Evolutionary conservation across 2,329 filamentous ascomycete genomes (phyloP).

Genomic region (Cladosporium phlei): DNA sequence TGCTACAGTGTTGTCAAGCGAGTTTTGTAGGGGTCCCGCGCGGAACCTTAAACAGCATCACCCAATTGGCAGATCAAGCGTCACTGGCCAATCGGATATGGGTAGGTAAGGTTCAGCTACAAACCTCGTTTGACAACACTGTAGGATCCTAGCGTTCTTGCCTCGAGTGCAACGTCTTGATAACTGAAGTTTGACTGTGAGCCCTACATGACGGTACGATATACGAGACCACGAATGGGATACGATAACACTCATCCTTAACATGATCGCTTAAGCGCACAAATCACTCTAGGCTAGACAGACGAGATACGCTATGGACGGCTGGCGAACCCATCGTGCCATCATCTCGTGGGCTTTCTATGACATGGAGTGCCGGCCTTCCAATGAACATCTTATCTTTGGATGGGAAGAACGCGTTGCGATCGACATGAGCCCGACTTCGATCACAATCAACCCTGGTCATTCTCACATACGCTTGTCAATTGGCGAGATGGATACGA

Average conservation of each 20-base stretch:
- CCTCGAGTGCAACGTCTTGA: too few species aligned
- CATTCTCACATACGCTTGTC: too few species aligned
- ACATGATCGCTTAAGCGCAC: constrained; percentile 1
- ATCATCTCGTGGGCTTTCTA: background rate
- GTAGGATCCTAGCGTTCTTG: too few species aligned
- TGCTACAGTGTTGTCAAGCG: background rate
- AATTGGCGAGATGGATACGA: background rate
- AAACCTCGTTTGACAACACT: too few species aligned
- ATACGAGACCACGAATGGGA: background rate
- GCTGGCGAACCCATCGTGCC: background rate
- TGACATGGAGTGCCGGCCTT: background rate
- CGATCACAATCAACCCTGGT: background rate
- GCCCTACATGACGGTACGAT: background rate
- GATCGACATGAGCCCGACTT: constrained; percentile 1
- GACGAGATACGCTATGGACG: constrained; percentile 10
- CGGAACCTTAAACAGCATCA: too few species aligned
- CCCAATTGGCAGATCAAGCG: background rate
- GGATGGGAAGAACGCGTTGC: background rate
- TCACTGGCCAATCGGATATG: too few species aligned
- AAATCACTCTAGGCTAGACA: background rate
- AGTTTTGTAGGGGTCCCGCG: too few species aligned
- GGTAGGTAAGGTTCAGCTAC: too few species aligned
- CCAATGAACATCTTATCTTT: constrained; percentile 9
- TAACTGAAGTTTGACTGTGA: background rate
- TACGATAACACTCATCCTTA: background rate